Evolutionary conservation across 1,139 yeast genomes (phyloP).

Genomic region (Hyphopichia khmerensis): DNA sequence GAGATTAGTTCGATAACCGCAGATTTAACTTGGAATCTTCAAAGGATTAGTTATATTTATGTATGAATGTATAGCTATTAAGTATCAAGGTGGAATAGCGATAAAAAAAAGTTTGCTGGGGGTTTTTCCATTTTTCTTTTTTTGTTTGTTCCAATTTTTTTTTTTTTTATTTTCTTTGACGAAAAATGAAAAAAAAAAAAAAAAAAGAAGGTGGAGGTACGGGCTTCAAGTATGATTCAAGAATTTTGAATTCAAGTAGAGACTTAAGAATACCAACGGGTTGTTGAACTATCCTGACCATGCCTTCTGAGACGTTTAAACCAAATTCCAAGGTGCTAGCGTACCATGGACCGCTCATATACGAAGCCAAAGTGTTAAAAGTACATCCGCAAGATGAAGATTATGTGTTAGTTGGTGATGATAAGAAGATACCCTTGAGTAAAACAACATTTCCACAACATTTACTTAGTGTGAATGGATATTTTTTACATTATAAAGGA

Average conservation of each 20-base stretch:
- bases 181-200: too few species aligned
- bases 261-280: too few species aligned
- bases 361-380: conserved; percentile 80
- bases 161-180: conserved; percentile 2
- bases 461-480: conserved; percentile 42
- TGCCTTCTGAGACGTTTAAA: conserved; percentile 10
- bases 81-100: too few species aligned
- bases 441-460: conserved; percentile 40
- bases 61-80: too few species aligned
- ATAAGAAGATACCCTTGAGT: not conserved
- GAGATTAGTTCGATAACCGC: not conserved
- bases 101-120: not conserved
- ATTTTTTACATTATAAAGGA: conserved; percentile 85
- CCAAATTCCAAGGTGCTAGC: conserved; percentile 64
- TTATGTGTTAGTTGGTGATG: conserved; percentile 25
- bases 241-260: too few species aligned
- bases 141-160: not conserved
- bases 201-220: too few species aligned
- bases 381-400: conserved; percentile 55
- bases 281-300: too few species aligned
- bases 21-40: too few species aligned
- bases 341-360: conserved; percentile 86
- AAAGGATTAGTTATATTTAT: too few species aligned
- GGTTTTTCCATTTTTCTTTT: not conserved
- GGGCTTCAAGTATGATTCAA: too few species aligned